These are phyloP conservation scores for Knufia fluminis DNA, from an alignment of 2,329 filamentous ascomycete species.

Conservation along the genomic window DNA sequence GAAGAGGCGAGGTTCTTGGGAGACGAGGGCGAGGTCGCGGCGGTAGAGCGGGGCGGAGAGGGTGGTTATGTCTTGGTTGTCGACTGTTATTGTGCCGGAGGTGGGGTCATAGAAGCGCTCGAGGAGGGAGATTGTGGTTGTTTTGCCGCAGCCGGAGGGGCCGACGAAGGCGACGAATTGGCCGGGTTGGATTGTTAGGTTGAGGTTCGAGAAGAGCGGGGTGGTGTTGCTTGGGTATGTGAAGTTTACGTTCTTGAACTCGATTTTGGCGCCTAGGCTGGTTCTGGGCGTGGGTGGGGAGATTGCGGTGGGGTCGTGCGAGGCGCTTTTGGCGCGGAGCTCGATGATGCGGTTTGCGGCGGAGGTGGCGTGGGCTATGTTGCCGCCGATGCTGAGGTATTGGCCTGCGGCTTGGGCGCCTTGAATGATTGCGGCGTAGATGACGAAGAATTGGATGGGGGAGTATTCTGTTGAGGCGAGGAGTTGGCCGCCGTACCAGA, in stretches of 20 bases:
- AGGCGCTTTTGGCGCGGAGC: constrained; percentile 16
- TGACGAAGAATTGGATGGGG: constrained; percentile 43
- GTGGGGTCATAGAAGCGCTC: constrained; percentile 40
- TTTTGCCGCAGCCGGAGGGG: constrained; percentile 41
- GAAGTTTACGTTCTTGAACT: constrained; percentile 29
- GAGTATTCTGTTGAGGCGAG: constrained; percentile 43
- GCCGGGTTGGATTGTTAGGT: constrained; percentile 30
- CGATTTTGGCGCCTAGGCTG: constrained; percentile 25
- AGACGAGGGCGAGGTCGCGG: constrained; percentile 27
- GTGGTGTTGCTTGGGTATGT: constrained; percentile 62
- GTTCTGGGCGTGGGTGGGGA: constrained; percentile 24
- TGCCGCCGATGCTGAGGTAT: constrained; percentile 58
- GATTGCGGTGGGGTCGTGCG: not conserved
- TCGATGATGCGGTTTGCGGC: constrained; percentile 31
- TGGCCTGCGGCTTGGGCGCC: constrained; percentile 59
- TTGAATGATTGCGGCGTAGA: constrained; percentile 59
- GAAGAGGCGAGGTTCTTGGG: constrained; percentile 39
- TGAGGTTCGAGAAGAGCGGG: constrained; percentile 59
- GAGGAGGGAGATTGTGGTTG: constrained; percentile 37
- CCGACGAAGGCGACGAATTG: constrained; percentile 40
- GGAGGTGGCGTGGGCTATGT: constrained; percentile 31
- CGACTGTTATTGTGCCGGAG: constrained; percentile 31
- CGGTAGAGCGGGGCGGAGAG: constrained; percentile 28
- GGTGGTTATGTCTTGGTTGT: constrained; percentile 25
- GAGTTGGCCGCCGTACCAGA: constrained; percentile 57